Evolutionary conservation across 768 basidiomycete genomes (phyloP).

Genomic region (Pleurotus sapidus): DNA sequence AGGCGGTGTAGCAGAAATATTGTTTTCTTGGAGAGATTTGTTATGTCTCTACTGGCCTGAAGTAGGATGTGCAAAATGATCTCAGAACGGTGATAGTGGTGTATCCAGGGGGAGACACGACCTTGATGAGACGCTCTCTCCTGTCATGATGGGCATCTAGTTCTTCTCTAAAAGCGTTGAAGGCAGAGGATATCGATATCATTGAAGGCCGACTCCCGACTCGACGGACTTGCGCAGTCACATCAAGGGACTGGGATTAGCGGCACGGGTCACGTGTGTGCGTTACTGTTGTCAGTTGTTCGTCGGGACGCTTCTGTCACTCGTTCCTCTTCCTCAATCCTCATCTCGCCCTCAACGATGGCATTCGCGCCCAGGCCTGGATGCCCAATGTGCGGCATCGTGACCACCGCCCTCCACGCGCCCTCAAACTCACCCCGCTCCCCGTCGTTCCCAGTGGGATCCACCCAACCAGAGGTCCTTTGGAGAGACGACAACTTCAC

Average conservation of each 20-base stretch:
- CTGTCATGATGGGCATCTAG: slow-evolving; percentile 85
- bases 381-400: slow-evolving; percentile 77
- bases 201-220: neutral
- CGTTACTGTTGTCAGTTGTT: neutral
- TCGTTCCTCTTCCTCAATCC: neutral
- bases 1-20: slow-evolving; percentile 92
- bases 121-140: slow-evolving; percentile 90
- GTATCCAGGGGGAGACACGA: slow-evolving; percentile 21
- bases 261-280: slow-evolving; percentile 11
- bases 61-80: neutral
- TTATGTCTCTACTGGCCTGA: slow-evolving; percentile 83
- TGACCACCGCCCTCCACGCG: slow-evolving; percentile 48
- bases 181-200: slow-evolving; percentile 24
- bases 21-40: slow-evolving; percentile 86
- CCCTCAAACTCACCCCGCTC: slow-evolving; percentile 42
- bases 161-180: slow-evolving; percentile 64
- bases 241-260: too few relatives aligned
- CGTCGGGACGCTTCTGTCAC: neutral
- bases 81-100: too few relatives aligned
- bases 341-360: slow-evolving; percentile 25
- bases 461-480: slow-evolving; percentile 56
- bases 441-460: slow-evolving; percentile 42
- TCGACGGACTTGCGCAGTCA: neutral
- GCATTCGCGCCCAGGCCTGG: slow-evolving; percentile 62
- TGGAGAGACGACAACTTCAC: slow-evolving; percentile 81